Evolutionary conservation across 352 stramenopile genomes (phyloP).

Genomic region (Phytophthora idaei): DNA sequence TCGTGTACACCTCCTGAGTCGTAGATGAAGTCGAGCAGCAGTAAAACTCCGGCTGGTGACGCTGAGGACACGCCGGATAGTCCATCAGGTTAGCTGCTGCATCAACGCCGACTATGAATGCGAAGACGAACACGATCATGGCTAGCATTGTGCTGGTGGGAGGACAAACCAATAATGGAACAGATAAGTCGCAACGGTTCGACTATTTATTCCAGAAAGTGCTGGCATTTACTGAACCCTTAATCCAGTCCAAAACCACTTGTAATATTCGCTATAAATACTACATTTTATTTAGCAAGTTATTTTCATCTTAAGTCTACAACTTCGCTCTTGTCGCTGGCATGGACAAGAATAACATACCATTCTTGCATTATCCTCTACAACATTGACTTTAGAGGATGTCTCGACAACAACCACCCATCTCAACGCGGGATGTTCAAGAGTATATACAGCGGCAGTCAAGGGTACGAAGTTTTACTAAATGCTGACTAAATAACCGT

Average conservation of each 20-base stretch:
- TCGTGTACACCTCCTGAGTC: conserved; percentile 40
- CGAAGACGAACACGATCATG: conserved; percentile 1
- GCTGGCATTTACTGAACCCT: too few species aligned
- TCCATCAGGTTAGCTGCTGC: conserved; percentile 19
- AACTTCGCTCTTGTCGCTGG: too few species aligned
- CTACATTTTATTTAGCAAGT: too few species aligned
- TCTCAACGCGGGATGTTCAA: conserved; percentile 25
- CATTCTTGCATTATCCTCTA: not conserved
- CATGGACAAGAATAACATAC: too few species aligned
- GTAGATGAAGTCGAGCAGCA: conserved; percentile 37
- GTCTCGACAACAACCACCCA: not conserved
- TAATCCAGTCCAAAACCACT: too few species aligned
- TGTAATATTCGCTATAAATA: too few species aligned
- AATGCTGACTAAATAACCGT: not conserved
- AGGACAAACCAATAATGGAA: not conserved
- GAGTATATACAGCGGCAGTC: conserved; percentile 20
- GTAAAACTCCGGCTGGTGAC: conserved; percentile 41
- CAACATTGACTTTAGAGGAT: not conserved
- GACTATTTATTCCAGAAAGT: not conserved
- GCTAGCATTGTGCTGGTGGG: not conserved
- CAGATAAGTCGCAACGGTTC: not conserved
- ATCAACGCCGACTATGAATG: conserved; percentile 5
- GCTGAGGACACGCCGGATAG: conserved; percentile 39
- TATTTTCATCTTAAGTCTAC: too few species aligned
- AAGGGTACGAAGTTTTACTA: conserved; percentile 3